Percentiles rank a stretch among this genome's conserved stretches.
phyloP scores from a whole-genome alignment of 192 early-diverging fungal genomes.

The Coemansia sp. region DNA sequence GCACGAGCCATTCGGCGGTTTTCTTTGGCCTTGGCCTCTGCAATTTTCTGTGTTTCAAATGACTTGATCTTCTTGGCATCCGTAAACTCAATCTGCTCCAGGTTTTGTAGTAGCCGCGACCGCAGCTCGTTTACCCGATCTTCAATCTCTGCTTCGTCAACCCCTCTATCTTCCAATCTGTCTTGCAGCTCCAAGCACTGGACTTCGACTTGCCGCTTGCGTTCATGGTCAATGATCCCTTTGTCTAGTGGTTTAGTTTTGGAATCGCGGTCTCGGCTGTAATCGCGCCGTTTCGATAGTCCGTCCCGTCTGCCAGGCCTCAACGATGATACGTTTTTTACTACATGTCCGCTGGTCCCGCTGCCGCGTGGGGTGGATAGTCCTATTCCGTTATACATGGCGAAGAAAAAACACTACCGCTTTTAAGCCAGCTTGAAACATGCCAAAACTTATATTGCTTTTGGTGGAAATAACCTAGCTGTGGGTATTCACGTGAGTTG shows the following conservation, averaged over 20 bases:
- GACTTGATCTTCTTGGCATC: conserved; percentile 28
- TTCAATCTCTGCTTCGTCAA: conserved; percentile 66
- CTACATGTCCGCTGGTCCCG: conserved; percentile 96
- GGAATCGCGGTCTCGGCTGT: conserved; percentile 47
- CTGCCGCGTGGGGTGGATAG: conserved; percentile 74
- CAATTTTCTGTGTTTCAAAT: conserved; percentile 68
- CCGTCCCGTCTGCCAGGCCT: conserved; percentile 61
- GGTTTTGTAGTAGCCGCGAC: conserved; percentile 55
- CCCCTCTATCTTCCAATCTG: conserved; percentile 73
- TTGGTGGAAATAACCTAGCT: too few relatives aligned
- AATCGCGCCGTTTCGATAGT: neutral
- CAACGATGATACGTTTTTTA: conserved; percentile 80
- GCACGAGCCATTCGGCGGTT: conserved; percentile 66
- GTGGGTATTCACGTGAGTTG: conserved; percentile 2
- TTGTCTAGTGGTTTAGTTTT: conserved; percentile 37
- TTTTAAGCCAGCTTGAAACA: too few relatives aligned
- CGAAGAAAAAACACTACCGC: too few relatives aligned
- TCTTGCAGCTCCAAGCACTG: conserved; percentile 78
- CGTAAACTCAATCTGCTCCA: conserved; percentile 34
- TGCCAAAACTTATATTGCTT: too few relatives aligned
- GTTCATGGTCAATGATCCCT: conserved; percentile 76
- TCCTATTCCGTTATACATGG: conserved; percentile 80
- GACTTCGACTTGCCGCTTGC: conserved; percentile 84
- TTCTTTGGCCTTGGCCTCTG: conserved; percentile 67
- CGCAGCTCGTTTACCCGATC: conserved; percentile 61